Percentiles rank a stretch among this genome's conserved stretches.
Evolutionary conservation across 805 yeast genomes (phyloP).

Genomic region (Jamesozyma rosinii): DNA sequence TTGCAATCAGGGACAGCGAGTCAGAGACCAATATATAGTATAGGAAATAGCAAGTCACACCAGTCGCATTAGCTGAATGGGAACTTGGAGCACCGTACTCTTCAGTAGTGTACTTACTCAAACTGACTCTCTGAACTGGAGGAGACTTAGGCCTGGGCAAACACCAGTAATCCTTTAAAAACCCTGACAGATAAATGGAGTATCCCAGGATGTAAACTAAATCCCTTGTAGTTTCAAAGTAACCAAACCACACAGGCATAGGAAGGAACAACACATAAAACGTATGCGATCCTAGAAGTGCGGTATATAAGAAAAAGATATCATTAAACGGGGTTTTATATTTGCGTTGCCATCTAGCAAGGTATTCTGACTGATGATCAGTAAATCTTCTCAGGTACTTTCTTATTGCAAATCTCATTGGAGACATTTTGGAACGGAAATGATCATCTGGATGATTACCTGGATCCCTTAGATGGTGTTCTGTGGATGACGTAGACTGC

Average conservation of each 20-base stretch:
- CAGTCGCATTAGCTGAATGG: constrained; percentile 88
- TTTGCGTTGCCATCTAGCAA: constrained; percentile 46
- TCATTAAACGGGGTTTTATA: constrained; percentile 50
- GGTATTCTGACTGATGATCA: constrained; percentile 52
- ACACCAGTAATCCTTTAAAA: constrained; percentile 75
- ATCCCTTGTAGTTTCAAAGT: constrained; percentile 49
- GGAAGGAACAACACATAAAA: constrained; percentile 88
- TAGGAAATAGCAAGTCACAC: constrained; percentile 51
- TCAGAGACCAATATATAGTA: constrained; percentile 14
- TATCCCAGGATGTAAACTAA: constrained; percentile 55
- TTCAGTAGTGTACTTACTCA: constrained; percentile 79
- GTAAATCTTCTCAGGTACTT: constrained; percentile 46
- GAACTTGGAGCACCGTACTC: constrained; percentile 95
- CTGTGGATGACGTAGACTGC: neutral
- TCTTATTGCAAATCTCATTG: constrained; percentile 47
- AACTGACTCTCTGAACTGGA: constrained; percentile 79
- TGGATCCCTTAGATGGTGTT: constrained; percentile 42
- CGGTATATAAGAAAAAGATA: constrained; percentile 75
- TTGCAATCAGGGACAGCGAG: constrained; percentile 1
- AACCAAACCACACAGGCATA: constrained; percentile 76
- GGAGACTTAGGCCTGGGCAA: constrained; percentile 91
- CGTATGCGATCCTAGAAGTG: constrained; percentile 86
- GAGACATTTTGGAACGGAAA: constrained; percentile 51
- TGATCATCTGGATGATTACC: constrained; percentile 64
- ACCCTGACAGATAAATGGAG: constrained; percentile 60